Conservation (phyloP, 208 protist genomes). For the Dictyostelium gargantuum region DNA sequence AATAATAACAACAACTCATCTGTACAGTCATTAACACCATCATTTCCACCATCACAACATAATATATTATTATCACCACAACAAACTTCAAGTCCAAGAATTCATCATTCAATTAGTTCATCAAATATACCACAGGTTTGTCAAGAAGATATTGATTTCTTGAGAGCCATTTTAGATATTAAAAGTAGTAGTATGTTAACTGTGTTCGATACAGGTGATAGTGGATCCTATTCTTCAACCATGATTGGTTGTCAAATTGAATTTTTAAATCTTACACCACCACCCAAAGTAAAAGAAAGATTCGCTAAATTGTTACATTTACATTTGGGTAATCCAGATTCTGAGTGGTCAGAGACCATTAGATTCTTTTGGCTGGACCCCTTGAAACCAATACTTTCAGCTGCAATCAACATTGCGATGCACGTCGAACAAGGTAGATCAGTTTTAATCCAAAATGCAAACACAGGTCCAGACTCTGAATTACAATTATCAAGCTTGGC, state of each 20-base stretch:
- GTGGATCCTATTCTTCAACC: background rate
- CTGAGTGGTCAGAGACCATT: slow-evolving; percentile 12
- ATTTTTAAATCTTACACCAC: background rate
- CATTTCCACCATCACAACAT: background rate
- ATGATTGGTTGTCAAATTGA: slow-evolving; percentile 57
- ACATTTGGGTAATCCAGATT: background rate
- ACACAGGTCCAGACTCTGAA: background rate
- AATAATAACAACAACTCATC: background rate
- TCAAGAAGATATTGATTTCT: slow-evolving; percentile 41
- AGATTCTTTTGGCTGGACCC: slow-evolving; percentile 28
- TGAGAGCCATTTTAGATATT: slow-evolving; percentile 12
- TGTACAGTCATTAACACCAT: background rate
- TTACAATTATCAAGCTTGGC: slow-evolving; percentile 89
- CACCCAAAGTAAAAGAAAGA: background rate
- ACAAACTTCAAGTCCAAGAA: background rate
- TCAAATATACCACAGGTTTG: background rate
- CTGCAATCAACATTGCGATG: slow-evolving; percentile 8
- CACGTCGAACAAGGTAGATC: slow-evolving; percentile 27
- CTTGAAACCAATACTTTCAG: background rate
- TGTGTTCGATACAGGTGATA: slow-evolving; percentile 22
- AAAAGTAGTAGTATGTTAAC: slow-evolving; percentile 3
- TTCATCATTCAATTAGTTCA: background rate
- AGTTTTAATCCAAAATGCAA: slow-evolving; percentile 1
- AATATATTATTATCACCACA: background rate
- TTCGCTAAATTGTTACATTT: background rate